Evolutionary conservation across 2,329 filamentous ascomycete genomes (phyloP).

Genomic region (Oidium heveae): DNA sequence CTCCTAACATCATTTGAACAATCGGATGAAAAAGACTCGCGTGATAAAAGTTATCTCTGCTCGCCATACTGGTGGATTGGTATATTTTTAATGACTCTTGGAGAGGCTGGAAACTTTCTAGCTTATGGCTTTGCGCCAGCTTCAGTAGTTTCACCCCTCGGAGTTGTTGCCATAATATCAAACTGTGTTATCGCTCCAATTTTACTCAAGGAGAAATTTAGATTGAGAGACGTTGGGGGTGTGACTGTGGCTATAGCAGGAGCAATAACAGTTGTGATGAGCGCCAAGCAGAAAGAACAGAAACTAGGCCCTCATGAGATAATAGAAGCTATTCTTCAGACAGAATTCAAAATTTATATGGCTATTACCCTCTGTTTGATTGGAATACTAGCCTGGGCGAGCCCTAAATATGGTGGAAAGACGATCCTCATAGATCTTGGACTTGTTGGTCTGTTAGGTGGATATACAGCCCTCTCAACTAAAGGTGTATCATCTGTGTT

Average conservation of each 20-base stretch:
- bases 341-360: slow-evolving; percentile 80
- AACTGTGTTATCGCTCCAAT: slow-evolving; percentile 93
- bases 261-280: slow-evolving; percentile 78
- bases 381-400: slow-evolving; percentile 52
- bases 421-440: slow-evolving; percentile 83
- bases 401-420: slow-evolving; percentile 57
- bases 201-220: slow-evolving; percentile 77
- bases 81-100: slow-evolving; percentile 74
- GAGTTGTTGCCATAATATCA: slow-evolving; percentile 86
- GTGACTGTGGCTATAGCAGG: slow-evolving; percentile 70
- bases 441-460: slow-evolving; percentile 79
- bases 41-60: slow-evolving; percentile 46
- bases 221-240: slow-evolving; percentile 62
- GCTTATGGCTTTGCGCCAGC: slow-evolving; percentile 95
- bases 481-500: slow-evolving; percentile 92
- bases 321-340: slow-evolving; percentile 64
- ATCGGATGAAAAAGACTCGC: slow-evolving; percentile 14
- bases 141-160: slow-evolving; percentile 86
- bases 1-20: slow-evolving; percentile 16
- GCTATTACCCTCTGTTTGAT: slow-evolving; percentile 54
- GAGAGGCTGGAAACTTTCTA: slow-evolving; percentile 87
- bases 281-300: slow-evolving; percentile 67
- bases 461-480: slow-evolving; percentile 88
- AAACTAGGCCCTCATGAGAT: slow-evolving; percentile 81
- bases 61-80: slow-evolving; percentile 95